Base-by-base conservation (phyloP, 352 stramenopile species). In the Globisporangium sylvaticum region DNA sequence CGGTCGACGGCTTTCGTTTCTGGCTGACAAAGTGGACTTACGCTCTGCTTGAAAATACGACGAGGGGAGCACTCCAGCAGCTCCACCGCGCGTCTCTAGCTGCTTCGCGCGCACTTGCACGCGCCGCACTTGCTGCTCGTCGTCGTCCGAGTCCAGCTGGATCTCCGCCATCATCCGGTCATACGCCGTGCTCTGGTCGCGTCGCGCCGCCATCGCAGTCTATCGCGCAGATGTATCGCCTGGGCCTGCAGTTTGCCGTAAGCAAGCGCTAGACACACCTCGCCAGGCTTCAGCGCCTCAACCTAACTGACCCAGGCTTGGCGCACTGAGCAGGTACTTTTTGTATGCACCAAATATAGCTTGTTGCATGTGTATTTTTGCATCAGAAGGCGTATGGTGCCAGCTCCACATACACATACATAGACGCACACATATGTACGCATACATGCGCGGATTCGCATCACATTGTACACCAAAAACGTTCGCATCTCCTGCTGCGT, bases 151-250 rank as follows among this genome's bases (percentile, higher is more conserved):
- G 37, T 37, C 58, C 58, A 64, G 9, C 27, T 64, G 58, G 58
- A 55, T 64, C 34, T 64, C 58, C 20, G 58, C 58, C 58, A 64
- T 64, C 58, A 64, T 64, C 37, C 24, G 58, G n/a, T 64, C 58
- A 53, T 32, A 63, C 58, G 58, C n/a, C 12, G 58, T 22, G 10
- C 18, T 48, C 32, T 63, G 32, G 37, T 48, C 29, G 31, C 32
- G 57, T 63, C 32, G 58, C 58, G 18, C 22, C 37, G 27, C 50
- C 58, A 64, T 53, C 22, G 24, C 42, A 42, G 25, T n/a, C 29
- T 29, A n/a, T 22, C 25, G 53, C 4, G 7, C 7, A 24, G 53
- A 39, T 25, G 1, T 25, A 12, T 25, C 25, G 14, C n/a, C 14
- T 20, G 18, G 10, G 4, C 18, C 48, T 31, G 9, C 34, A 42